Percentiles rank a stretch among this genome's conserved stretches.
Conservation (phyloP, 352 stramenopile species). For the Globisporangium lucens region DNA sequence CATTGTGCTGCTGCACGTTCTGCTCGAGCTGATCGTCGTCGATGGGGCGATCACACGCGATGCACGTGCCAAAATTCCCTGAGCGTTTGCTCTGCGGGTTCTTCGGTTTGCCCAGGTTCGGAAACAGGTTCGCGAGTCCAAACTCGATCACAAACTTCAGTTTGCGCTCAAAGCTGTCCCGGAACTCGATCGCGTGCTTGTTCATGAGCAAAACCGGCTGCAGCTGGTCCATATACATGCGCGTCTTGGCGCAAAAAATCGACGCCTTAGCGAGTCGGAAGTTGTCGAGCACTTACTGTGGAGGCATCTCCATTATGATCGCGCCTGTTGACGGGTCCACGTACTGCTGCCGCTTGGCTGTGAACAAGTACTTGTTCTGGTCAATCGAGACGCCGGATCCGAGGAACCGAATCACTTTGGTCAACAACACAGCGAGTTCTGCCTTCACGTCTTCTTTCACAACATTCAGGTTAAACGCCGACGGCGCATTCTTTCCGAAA, state of each 20-base stretch:
- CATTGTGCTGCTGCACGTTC: neutral
- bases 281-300: constrained; percentile 43
- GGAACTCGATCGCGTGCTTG: constrained; percentile 36
- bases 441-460: constrained; percentile 23
- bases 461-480: neutral
- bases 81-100: constrained; percentile 27
- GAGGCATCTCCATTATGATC: constrained; percentile 38
- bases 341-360: constrained; percentile 25
- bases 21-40: constrained; percentile 25
- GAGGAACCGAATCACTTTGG: constrained; percentile 58
- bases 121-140: constrained; percentile 60
- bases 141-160: constrained; percentile 54
- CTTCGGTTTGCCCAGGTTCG: constrained; percentile 35
- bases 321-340: constrained; percentile 36
- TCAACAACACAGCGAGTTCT: constrained; percentile 43
- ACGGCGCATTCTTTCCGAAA: constrained; percentile 27
- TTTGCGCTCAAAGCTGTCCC: constrained; percentile 42
- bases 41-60: constrained; percentile 60
- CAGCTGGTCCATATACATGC: constrained; percentile 45
- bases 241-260: constrained; percentile 37
- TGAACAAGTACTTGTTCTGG: constrained; percentile 61
- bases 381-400: constrained; percentile 54
- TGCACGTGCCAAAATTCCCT: constrained; percentile 46
- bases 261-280: constrained; percentile 45
- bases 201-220: constrained; percentile 38